These are phyloP conservation scores for Cystoderma amianthinum DNA, from an alignment of 768 basidiomycete species.

Conservation along the genomic window DNA sequence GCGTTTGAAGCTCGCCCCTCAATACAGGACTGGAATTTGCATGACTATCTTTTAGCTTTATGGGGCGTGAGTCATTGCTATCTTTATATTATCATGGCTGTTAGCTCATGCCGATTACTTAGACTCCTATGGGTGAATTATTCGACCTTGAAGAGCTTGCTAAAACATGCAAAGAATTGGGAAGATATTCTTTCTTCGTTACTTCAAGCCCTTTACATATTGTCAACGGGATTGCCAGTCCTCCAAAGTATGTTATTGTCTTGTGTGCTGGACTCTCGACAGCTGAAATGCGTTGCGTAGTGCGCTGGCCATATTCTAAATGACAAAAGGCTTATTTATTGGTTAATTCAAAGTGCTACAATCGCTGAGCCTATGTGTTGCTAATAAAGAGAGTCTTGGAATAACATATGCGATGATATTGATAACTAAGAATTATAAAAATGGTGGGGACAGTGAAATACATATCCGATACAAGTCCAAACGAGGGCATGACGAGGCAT, in stretches of 20 bases:
- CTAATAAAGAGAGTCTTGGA: no score
- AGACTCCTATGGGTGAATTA: constrained; percentile 18
- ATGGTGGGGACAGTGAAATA: no score
- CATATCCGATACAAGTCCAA: no score
- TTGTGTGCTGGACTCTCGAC: not conserved
- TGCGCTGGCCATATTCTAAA: constrained; percentile 1
- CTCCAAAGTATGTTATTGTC: constrained; percentile 13
- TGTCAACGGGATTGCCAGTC: constrained; percentile 18
- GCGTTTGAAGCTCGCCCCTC: constrained; percentile 16
- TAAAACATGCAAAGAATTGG: constrained; percentile 12
- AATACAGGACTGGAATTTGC: constrained; percentile 14
- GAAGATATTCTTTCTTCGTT: constrained; percentile 16
- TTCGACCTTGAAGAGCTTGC: constrained; percentile 18
- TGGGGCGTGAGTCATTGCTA: constrained; percentile 16
- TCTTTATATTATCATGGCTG: not conserved
- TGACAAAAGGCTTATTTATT: no score
- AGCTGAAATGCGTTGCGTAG: constrained; percentile 1
- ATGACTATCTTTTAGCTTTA: constrained; percentile 15
- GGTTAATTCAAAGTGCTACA: no score
- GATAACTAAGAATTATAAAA: no score
- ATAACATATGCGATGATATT: no score
- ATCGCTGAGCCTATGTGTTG: no score
- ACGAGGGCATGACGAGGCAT: no score
- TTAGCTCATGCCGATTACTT: no score
- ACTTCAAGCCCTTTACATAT: constrained; percentile 17